Evolutionary conservation across 2,329 filamentous ascomycete species (phyloP).

Genomic region (Cytospora paraplurivora): DNA sequence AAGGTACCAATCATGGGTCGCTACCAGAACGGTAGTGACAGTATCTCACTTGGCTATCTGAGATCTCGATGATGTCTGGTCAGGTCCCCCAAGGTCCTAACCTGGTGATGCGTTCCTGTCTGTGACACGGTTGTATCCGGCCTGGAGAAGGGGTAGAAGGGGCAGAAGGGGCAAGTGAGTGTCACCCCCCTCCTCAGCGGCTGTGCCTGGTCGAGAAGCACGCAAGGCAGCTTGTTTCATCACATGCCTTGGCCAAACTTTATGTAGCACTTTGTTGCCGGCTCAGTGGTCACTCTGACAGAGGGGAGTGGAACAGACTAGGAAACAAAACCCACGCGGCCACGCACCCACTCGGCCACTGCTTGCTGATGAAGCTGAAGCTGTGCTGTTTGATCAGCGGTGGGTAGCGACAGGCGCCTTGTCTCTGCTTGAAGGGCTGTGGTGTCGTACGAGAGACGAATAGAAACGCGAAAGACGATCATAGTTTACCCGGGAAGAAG

Average conservation of each 20-base stretch:
- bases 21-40: background rate
- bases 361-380: background rate
- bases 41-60: background rate
- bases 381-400: conserved; percentile 16
- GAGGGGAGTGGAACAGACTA: background rate
- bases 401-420: conserved; percentile 3
- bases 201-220: conserved; percentile 17
- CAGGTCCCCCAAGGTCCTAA: background rate
- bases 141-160: background rate
- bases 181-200: background rate
- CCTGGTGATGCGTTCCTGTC: background rate
- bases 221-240: background rate
- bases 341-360: background rate
- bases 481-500: too few relatives aligned
- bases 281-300: conserved; percentile 5
- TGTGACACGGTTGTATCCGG: background rate
- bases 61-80: background rate
- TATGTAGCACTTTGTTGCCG: conserved; percentile 1
- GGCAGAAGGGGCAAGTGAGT: too few relatives aligned
- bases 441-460: conserved; percentile 10
- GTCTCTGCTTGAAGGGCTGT: background rate
- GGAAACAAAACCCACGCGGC: conserved; percentile 7
- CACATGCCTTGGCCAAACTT: conserved; percentile 3
- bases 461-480: conserved; percentile 2
- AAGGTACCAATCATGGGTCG: background rate